A percentile compares a stretch with the other conserved stretches of the same genome.
Conservation (phyloP, 78 protist species). For the Polysphondylium violaceum region DNA sequence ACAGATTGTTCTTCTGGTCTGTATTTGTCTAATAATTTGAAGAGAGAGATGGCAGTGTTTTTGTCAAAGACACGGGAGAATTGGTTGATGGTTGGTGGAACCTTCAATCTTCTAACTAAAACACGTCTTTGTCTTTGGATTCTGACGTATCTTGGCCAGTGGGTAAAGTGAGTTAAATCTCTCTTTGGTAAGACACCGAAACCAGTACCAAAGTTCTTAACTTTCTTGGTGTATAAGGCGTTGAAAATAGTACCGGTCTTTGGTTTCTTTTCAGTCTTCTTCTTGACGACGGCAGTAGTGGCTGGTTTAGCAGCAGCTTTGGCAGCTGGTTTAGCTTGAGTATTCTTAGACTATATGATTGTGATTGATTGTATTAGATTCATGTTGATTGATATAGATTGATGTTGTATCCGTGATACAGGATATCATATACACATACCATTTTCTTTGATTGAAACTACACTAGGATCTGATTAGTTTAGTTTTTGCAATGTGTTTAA, state of each 20-base stretch:
- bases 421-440: too few species aligned
- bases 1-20: constrained; percentile 93
- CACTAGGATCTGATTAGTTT: too few species aligned
- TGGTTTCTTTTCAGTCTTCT: constrained; percentile 32
- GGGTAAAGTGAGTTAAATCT: constrained; percentile 94
- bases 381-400: too few species aligned
- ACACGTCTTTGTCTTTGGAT: constrained; percentile 97
- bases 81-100: constrained; percentile 98
- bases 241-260: constrained; percentile 49
- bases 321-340: constrained; percentile 46
- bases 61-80: constrained; percentile 94
- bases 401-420: too few species aligned
- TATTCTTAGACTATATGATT: too few species aligned
- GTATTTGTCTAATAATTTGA: constrained; percentile 96
- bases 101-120: constrained; percentile 94
- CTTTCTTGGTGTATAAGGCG: constrained; percentile 36
- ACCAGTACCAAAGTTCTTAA: constrained; percentile 87
- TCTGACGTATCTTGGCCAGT: constrained; percentile 98
- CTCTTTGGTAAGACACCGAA: constrained; percentile 79
- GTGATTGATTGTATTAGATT: too few species aligned
- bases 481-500: too few species aligned
- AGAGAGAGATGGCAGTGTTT: constrained; percentile 82
- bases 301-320: constrained; percentile 11
- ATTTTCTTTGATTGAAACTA: too few species aligned
- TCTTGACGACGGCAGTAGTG: not conserved